Evolutionary conservation across 2,329 filamentous ascomycete species (phyloP).

Genomic region (Paecilomyces formosus): DNA sequence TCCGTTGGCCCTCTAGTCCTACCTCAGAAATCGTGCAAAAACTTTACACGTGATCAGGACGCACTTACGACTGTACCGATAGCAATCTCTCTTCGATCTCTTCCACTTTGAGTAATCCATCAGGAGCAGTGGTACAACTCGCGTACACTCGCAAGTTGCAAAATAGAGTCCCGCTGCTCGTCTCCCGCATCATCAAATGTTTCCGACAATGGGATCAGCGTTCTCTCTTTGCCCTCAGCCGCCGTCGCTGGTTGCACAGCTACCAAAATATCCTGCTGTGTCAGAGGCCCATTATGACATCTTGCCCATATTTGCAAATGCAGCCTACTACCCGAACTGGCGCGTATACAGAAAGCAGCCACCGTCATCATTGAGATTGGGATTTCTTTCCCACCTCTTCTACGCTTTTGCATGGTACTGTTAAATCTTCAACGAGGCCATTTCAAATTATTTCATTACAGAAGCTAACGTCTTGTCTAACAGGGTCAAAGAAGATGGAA

Average conservation of each 20-base stretch:
- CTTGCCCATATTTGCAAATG: conserved; percentile 49
- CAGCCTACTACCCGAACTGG: conserved; percentile 78
- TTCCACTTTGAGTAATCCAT: background rate
- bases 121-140: background rate
- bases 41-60: background rate
- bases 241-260: conserved; percentile 12
- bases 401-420: conserved; percentile 66
- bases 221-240: conserved; percentile 5
- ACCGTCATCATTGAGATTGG: conserved; percentile 65
- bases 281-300: conserved; percentile 24
- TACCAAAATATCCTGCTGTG: conserved; percentile 10
- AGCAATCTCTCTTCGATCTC: background rate
- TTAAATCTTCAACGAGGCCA: conserved; percentile 7
- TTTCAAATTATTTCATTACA: conserved; percentile 9
- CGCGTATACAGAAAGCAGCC: conserved; percentile 65
- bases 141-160: too few relatives aligned
- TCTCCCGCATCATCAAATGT: conserved; percentile 4
- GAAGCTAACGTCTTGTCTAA: conserved; percentile 14
- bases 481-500: conserved; percentile 63
- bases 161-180: background rate
- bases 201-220: conserved; percentile 7
- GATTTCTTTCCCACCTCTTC: conserved; percentile 72
- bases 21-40: background rate
- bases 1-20: background rate
- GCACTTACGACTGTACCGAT: background rate